Base-by-base conservation (phyloP, 2,329 filamentous ascomycete genomes). In the Cercospora berteroae region DNA sequence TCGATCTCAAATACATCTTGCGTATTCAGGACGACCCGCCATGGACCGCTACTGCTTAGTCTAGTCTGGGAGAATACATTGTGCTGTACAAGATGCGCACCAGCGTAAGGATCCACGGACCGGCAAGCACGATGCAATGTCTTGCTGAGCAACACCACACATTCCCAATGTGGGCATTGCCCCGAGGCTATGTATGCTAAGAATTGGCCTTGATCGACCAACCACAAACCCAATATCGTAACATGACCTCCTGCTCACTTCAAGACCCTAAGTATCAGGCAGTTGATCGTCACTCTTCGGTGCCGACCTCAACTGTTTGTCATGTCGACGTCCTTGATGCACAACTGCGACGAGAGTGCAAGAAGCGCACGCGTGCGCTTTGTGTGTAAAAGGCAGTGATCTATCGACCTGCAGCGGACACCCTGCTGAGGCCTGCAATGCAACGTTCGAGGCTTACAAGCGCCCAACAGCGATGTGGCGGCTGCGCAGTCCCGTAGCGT, bases 161-260 rank as follows among this genome's bases (percentile, higher is more conserved):
- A 63, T 55, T 20, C 60, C 60, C 23, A 23, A 63, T 36, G 8
- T 9, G 60, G 60, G 60, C 20, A 52, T 18, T 63, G 60, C 60
- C 44, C 65, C 65, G 65, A 67, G 55, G 48, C 44, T 63, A 50
- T 29, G n/a, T 39, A 36, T 33, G 55, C 56, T 65, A 60, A 39
- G 27, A 60, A 44, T 20, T 60, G 27, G 59, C 42, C 60, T 44
- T 67, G 60, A 67, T 64, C 65, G 61, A 64, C 65, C 55, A 64
- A 67, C 60, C 55, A 64, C 62, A 50, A 29, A 25, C 36, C 42
- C 59, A 29, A 20, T 48, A 18, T 61, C 59, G 59, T 25, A 29
- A 27, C 13, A 18, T 31, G 16, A 8, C 39, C 36, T 44, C 33
- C 58, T 27, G 18, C 59, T 18, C 27, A 44, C 39, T 29, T 48